phyloP scores from a whole-genome alignment of 1,284 basidiomycete species.

The Tilletia setariae region DNA sequence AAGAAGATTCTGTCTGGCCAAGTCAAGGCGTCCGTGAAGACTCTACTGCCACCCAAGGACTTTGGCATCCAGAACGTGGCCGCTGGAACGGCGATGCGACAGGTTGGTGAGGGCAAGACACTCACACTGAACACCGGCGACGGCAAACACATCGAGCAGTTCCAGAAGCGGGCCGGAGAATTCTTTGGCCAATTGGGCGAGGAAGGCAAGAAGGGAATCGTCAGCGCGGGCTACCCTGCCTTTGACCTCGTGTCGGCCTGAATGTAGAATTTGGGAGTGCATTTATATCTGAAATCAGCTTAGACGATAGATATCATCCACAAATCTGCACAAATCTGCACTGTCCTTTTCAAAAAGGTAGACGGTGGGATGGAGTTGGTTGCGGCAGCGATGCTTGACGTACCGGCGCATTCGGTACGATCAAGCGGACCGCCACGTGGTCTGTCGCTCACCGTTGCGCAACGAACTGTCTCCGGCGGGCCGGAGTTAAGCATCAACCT shows the following conservation, averaged over 20 bases:
- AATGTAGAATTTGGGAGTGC: too few species aligned
- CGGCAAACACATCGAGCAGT: constrained; percentile 19
- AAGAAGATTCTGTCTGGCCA: constrained; percentile 56
- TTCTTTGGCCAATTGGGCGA: constrained; percentile 16
- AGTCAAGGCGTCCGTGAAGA: constrained; percentile 44
- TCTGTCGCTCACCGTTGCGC: too few species aligned
- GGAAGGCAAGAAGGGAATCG: constrained; percentile 15
- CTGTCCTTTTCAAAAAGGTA: background rate
- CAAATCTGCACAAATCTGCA: background rate
- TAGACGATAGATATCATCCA: background rate
- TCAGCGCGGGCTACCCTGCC: constrained; percentile 22
- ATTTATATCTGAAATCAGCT: background rate
- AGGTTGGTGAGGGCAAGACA: constrained; percentile 22
- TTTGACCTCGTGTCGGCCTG: background rate
- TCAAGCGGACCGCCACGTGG: too few species aligned
- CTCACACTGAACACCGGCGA: constrained; percentile 17
- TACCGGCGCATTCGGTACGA: too few species aligned
- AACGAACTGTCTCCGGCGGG: too few species aligned
- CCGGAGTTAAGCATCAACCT: too few species aligned
- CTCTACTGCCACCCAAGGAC: constrained; percentile 20
- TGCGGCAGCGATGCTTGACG: too few species aligned
- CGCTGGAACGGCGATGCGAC: constrained; percentile 23
- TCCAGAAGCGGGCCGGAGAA: constrained; percentile 15
- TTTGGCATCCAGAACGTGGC: constrained; percentile 23
- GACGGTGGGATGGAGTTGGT: too few species aligned